Conservation (phyloP, 495 filamentous ascomycete genomes). For the Glonium stellatum region DNA sequence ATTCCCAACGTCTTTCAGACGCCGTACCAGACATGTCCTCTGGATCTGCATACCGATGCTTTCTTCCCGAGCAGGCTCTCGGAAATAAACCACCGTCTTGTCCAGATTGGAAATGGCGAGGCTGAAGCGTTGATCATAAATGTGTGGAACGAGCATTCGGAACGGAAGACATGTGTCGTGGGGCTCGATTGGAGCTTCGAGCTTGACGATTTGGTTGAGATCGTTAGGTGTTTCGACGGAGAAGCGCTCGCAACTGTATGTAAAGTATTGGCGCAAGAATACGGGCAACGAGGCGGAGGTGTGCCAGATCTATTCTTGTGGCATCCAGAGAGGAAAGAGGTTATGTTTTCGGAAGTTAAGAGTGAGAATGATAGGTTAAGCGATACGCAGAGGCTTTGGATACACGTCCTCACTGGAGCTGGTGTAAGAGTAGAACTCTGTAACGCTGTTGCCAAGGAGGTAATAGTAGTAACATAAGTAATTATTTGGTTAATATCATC, state of each 20-base stretch:
- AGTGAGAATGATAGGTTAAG: slow-evolving; percentile 92
- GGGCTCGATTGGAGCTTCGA: slow-evolving; percentile 88
- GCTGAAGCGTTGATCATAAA: slow-evolving; percentile 59
- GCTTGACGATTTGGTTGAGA: slow-evolving; percentile 70
- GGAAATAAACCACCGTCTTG: slow-evolving; percentile 84
- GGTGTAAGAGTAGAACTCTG: slow-evolving; percentile 84
- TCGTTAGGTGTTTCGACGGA: slow-evolving; percentile 73
- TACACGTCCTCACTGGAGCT: slow-evolving; percentile 79
- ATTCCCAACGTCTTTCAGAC: slow-evolving; percentile 97
- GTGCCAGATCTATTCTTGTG: slow-evolving; percentile 93
- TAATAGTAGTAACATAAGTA: slow-evolving; percentile 31
- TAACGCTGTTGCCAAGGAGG: slow-evolving; percentile 74
- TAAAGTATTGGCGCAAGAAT: slow-evolving; percentile 92
- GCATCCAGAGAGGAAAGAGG: slow-evolving; percentile 48
- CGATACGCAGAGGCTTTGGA: slow-evolving; percentile 95
- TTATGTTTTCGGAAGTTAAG: slow-evolving; percentile 89
- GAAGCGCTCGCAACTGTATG: slow-evolving; percentile 74
- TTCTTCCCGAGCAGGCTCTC: slow-evolving; percentile 80
- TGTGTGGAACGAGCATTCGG: slow-evolving; percentile 57
- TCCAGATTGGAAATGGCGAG: slow-evolving; percentile 55
- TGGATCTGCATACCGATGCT: slow-evolving; percentile 88
- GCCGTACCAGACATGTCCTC: slow-evolving; percentile 82
- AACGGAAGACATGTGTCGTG: slow-evolving; percentile 71
- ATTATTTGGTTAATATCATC: no score
- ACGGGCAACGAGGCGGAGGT: slow-evolving; percentile 74